Base-by-base conservation (phyloP, 805 yeast genomes). In the Suhomyces sp. region DNA sequence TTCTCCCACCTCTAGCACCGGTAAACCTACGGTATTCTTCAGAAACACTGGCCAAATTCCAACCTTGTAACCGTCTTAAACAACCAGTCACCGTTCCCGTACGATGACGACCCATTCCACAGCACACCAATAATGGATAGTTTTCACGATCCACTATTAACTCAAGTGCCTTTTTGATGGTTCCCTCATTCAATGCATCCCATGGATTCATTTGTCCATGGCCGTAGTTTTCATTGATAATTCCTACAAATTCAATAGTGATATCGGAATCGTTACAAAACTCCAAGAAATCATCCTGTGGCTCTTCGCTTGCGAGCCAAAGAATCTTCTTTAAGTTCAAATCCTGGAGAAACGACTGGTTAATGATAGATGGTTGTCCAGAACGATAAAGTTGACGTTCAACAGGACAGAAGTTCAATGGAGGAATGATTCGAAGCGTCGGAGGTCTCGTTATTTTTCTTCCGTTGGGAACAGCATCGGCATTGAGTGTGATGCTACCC, bases 41-140 rank as follows among this genome's bases (percentile, higher is more conserved):
- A 38, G 88, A 78, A 1, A 91, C 93, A 56, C 68, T 60, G 8
- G 98, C 96, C 54, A 91, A 65, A 53, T 95, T 93, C 98, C 98
- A 91, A n/a, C 95, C 91, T 70, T 93, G 97, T 13, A 93, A 65
- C 40, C 96, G 73, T 44, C 98, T 68, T 30, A 91, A 65, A 58
- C 98, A 91, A 1, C 98, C 98, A 40, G 93, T 79, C 3, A 93
- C 96, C 0, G 98, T 90, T 1, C 98, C 98, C 0, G 98, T 90
- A 46, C 98, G 72, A 59, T 91, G 98, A 47, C 98, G 70, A 0
- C 98, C 98, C 98, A 93, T 93, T 10, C 97, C 96, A 51, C 98
- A 93, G 58, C 98, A 93, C 4, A 90, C 90, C 33, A 93, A 65
- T 42, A 93, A 51, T 0, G 98, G 98, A 51, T 87, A 86, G 55